Conservation (phyloP, 257 asterid species). For the Solanum chiquidenum region DNA sequence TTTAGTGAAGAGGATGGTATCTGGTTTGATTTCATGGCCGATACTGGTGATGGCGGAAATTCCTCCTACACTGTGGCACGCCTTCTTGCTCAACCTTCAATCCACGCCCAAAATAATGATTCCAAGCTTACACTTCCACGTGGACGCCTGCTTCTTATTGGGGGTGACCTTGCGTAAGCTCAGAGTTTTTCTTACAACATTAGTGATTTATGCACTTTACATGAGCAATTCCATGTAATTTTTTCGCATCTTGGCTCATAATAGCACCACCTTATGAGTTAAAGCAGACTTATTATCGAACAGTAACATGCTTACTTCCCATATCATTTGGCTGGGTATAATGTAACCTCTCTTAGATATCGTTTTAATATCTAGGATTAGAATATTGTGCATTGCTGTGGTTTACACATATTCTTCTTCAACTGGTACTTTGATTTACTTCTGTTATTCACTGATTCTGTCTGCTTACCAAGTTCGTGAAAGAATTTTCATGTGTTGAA, state of each 20-base stretch:
- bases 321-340: not conserved
- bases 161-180: conserved; percentile 90
- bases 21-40: conserved; percentile 89
- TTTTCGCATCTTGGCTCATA: not conserved
- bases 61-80: conserved; percentile 66
- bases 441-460: not conserved
- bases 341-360: not conserved
- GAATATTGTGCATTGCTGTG: not conserved
- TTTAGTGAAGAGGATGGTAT: conserved; percentile 50
- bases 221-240: not conserved
- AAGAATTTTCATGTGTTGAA: not conserved
- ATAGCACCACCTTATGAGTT: not conserved
- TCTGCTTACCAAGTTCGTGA: not conserved
- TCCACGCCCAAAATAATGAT: conserved; percentile 32
- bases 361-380: not conserved
- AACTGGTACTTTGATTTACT: not conserved
- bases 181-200: not conserved
- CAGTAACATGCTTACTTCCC: not conserved
- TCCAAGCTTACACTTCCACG: conserved; percentile 49
- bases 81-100: conserved; percentile 73
- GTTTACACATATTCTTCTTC: not conserved
- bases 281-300: not conserved
- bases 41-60: conserved; percentile 83
- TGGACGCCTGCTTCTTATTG: conserved; percentile 57
- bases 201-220: not conserved